Evolutionary conservation across 176 grass and related monocot species (phyloP), one percentile per base, ranked within the genome.

Genomic region (Leersia perrieri): DNA sequence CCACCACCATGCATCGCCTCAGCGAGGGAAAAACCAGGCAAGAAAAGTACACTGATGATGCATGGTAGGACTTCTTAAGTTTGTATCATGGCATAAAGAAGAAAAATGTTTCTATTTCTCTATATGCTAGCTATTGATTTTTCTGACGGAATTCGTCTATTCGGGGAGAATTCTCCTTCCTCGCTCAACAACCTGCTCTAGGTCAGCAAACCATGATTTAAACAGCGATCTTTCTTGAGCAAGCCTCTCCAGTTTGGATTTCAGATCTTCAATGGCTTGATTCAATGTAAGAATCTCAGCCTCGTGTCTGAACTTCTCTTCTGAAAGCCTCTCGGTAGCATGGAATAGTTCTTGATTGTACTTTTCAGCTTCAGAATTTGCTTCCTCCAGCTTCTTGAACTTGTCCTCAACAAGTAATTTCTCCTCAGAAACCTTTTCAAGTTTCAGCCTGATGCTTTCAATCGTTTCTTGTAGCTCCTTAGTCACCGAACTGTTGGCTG

Each of bases 231-330:
- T 90, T 36, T 90, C 78, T 72, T 65, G 23, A 36, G 31, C 58
- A 11, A 86, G 75, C 60, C 47, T 78, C 13, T 90, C 36, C 0
- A 77, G 25, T 33, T 44, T 60, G 13, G 73, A 77, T 77, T 82
- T 86, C 78, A 90, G 58, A 1, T 51, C 45, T 66, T 85, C 83
- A 9, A 78, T 78, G 18, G 60, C 66, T 73, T 86, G 72, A 31
- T 60, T 57, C 83, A 89, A 26, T n/a, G 66, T 80, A 7, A 89
- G 82, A 33, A 81, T 80, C 72, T 85, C 82, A 20, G 82, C 66
- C 70, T 89, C 87, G 3, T 85, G 72, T 1, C 29, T 85, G 82
- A 89, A 89, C 67, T 89, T 89, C 23, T 89, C 83, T 31, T 78
- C 83, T 0, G 82, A 82, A 25, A 89, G 73, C 23, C 16, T 78